Evolutionary conservation across 306 rosid species (phyloP).

Genomic region (Lathyrus sativus): DNA sequence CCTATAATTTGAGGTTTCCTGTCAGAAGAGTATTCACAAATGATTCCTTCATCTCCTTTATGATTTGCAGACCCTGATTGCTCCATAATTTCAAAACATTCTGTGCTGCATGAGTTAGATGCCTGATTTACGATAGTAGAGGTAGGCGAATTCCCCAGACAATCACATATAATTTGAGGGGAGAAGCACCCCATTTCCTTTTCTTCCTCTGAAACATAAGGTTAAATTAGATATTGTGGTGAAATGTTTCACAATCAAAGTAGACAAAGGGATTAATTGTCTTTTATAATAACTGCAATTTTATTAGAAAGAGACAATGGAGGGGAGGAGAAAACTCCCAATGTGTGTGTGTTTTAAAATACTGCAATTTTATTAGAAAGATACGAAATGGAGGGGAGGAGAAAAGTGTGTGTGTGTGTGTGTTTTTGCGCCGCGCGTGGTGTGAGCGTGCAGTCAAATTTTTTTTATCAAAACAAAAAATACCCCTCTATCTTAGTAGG

Average conservation of each 20-base stretch:
- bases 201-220: conserved; percentile 66
- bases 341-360: no score
- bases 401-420: no score
- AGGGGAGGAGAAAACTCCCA: no score
- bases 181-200: conserved; percentile 35
- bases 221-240: conserved; percentile 14
- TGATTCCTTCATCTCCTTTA: conserved; percentile 33
- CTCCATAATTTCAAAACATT: conserved; percentile 32
- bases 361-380: no score
- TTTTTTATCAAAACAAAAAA: no score
- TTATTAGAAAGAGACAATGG: background rate
- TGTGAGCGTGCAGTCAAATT: no score
- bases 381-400: no score
- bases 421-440: no score
- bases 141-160: conserved; percentile 38
- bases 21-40: conserved; percentile 22
- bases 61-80: conserved; percentile 31
- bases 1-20: conserved; percentile 41
- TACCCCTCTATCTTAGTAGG: conserved; percentile 2
- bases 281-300: conserved; percentile 26
- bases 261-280: conserved; percentile 13
- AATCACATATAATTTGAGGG: conserved; percentile 50
- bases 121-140: conserved; percentile 18
- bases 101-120: conserved; percentile 29
- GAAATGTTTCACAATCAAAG: conserved; percentile 23